Evolutionary conservation across 1,284 basidiomycete genomes (phyloP).

Genomic region (Phylloboletellus chloephorus): DNA sequence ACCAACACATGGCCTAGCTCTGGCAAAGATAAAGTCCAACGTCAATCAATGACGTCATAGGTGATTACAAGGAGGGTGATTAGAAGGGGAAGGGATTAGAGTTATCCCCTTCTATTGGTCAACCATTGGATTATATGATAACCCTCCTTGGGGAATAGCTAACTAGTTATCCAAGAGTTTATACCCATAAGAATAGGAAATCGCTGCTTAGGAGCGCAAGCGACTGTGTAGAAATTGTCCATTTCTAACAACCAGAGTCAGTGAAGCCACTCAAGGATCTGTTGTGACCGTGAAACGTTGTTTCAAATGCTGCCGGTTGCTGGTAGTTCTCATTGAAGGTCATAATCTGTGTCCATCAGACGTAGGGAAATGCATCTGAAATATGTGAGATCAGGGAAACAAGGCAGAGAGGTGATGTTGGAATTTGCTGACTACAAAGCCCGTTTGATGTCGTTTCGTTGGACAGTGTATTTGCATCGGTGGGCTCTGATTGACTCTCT

Average conservation of each 20-base stretch:
- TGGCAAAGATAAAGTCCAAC: too few species aligned
- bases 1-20: too few species aligned
- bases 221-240: not conserved
- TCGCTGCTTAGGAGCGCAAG: too few species aligned
- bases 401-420: slow-evolving; percentile 1
- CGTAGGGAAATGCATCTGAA: not conserved
- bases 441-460: too few species aligned
- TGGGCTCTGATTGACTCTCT: slow-evolving; percentile 1
- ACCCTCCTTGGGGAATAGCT: too few species aligned
- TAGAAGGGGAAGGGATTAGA: too few species aligned
- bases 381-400: slow-evolving; percentile 12
- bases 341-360: not conserved
- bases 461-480: not conserved
- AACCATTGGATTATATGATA: too few species aligned
- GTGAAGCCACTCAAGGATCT: slow-evolving; percentile 8
- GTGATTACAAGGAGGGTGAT: not conserved
- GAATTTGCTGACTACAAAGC: too few species aligned
- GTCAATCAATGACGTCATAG: too few species aligned
- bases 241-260: not conserved
- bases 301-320: not conserved
- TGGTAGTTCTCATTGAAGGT: slow-evolving; percentile 11
- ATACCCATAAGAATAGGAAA: too few species aligned
- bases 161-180: too few species aligned
- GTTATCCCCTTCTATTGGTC: too few species aligned
- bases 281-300: not conserved